Evolutionary conservation across 75 land plant genomes (phyloP).

Genomic region (Picea sitchensis): DNA sequence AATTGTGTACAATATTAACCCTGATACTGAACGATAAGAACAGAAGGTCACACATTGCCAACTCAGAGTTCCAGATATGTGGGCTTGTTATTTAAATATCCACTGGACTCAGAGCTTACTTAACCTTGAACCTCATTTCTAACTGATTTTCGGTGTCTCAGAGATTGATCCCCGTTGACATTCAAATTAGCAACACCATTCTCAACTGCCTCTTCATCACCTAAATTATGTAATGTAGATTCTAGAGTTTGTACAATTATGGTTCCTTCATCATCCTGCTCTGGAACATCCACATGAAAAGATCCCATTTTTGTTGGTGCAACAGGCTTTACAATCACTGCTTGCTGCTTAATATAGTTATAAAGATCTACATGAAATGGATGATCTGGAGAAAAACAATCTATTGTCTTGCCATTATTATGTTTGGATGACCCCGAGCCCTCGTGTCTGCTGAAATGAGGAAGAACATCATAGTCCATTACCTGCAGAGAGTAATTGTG

Average conservation of each 20-base stretch:
- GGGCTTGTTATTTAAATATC: too few species aligned
- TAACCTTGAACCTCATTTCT: not conserved
- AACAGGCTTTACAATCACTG: constrained; percentile 5
- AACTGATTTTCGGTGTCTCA: not conserved
- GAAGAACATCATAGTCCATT: constrained; percentile 73
- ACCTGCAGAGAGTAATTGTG: constrained; percentile 30
- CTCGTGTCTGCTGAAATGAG: constrained; percentile 65
- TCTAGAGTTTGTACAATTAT: constrained; percentile 49
- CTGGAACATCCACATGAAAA: constrained; percentile 54
- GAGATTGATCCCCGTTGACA: constrained; percentile 1
- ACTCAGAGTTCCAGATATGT: too few species aligned
- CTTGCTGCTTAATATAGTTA: constrained; percentile 51
- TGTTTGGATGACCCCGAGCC: constrained; percentile 65
- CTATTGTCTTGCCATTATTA: constrained; percentile 10
- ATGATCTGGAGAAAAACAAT: constrained; percentile 63
- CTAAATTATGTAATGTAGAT: constrained; percentile 44
- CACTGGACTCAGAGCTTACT: too few species aligned
- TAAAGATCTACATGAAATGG: constrained; percentile 62
- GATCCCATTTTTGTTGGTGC: constrained; percentile 14
- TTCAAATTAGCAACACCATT: constrained; percentile 10
- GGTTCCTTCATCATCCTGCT: constrained; percentile 37
- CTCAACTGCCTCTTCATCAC: constrained; percentile 25
- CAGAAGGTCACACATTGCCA: too few species aligned
- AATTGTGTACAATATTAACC: too few species aligned
- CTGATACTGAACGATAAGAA: too few species aligned